Base-by-base conservation (phyloP, 257 asterid genomes). In the Henckelia pumila region DNA sequence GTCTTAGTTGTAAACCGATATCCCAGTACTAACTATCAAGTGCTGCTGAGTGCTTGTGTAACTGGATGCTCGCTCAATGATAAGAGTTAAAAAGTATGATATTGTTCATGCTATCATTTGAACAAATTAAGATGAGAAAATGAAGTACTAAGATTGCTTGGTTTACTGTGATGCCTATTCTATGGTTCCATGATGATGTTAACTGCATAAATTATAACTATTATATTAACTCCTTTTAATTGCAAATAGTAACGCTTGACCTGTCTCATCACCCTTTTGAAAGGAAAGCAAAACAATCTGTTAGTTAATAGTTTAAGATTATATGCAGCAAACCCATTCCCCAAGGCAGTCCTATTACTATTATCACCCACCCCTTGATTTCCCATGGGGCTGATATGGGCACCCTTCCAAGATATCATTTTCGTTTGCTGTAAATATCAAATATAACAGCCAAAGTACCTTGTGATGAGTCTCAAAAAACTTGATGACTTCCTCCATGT, bases 401-500 rank as follows among this genome's bases (percentile, higher is more conserved):
- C 63, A 60, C 65, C 73, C 61, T 75, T 68, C 56, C 9, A 67
- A 16, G 53, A 49, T 24, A 2, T 21, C 28, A 37, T 20, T 70
- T 61, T 40, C 53, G 13, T 56, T 72, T 35, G 59, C 20, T 53
- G 56, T 10, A 63, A 6, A 14, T 17, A 57, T 30, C 26, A 59
- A 73, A 74, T 49, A 59, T 7, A 55, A 40, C 59, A 22, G 53
- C 24, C 60, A 55, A 66, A 55, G 61, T 81, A 90, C 97, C 95
- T 86, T 82, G 81, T 86, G 99, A 82, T 93, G 97, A 77, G 95
- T 93, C 82, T 90, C 96, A 77, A 93, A 88, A 77, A 90, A 86
- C 69, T 88, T 90, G 83, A 93, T 90, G 81, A 90, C 97, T 85
- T 93, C 99, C 78, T 93, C 99, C 99, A 93, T 93, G 74, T 90